These are phyloP conservation scores for Gossypium davidsonii DNA, from an alignment of 441 rosid genomes.

Conservation along the genomic window DNA sequence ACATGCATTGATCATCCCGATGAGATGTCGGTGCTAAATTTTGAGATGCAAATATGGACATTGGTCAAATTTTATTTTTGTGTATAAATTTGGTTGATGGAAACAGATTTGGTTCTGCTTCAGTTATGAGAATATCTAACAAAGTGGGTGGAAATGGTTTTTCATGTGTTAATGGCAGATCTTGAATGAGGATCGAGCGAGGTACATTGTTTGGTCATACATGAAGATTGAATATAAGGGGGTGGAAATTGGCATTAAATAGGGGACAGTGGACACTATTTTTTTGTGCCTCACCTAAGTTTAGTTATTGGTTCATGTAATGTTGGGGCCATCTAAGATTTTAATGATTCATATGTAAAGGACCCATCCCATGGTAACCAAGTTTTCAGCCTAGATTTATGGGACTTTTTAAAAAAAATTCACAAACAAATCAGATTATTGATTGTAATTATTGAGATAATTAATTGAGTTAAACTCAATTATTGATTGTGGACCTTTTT, in stretches of 20 bases:
- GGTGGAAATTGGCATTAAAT: neutral
- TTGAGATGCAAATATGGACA: neutral
- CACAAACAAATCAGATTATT: neutral
- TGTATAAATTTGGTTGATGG: neutral
- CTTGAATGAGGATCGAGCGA: neutral
- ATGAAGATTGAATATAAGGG: neutral
- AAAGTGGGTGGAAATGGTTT: neutral
- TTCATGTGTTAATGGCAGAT: neutral
- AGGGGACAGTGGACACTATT: neutral
- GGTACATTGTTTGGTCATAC: slow-evolving; percentile 1
- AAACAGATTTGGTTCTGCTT: neutral
- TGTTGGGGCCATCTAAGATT: neutral
- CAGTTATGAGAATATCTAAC: neutral
- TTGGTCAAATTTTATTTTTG: neutral
- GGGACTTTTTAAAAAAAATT: neutral
- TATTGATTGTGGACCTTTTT: too few species aligned
- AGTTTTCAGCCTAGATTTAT: neutral
- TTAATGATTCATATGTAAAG: neutral
- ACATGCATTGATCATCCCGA: neutral
- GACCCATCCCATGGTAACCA: neutral
- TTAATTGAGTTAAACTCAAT: too few species aligned
- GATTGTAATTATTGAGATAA: too few species aligned
- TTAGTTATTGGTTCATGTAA: neutral
- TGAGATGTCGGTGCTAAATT: neutral
- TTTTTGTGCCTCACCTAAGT: neutral